A percentile compares a stretch with the other conserved stretches of the same genome.
Evolutionary conservation across 805 yeast genomes (phyloP).

Genomic region (Candida boidinii): DNA sequence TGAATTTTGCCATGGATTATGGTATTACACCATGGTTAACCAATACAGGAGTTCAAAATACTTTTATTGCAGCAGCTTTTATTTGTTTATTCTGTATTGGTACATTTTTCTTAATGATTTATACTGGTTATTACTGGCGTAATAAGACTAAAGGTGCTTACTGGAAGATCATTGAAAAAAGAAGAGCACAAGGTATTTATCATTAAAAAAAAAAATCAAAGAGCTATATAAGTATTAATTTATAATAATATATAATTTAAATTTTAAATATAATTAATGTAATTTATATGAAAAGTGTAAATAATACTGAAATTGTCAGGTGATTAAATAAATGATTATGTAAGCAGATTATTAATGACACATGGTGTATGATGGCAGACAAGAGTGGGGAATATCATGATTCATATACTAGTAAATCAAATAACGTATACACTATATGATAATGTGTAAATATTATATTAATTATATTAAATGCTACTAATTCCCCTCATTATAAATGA

Average conservation of each 20-base stretch:
- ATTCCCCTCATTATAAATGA: no score
- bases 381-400: no score
- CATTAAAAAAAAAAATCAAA: background rate
- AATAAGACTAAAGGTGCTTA: constrained; percentile 23
- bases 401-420: no score
- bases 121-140: constrained; percentile 29
- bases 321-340: no score
- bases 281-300: no score
- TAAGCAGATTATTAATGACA: no score
- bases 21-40: constrained; percentile 53
- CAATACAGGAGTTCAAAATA: constrained; percentile 43
- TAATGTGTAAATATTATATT: no score
- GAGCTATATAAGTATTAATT: background rate
- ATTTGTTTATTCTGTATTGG: constrained; percentile 39
- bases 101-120: constrained; percentile 32
- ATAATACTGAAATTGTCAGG: no score
- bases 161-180: constrained; percentile 25
- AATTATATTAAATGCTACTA: no score
- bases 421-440: no score
- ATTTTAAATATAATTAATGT: no score
- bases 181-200: constrained; percentile 14
- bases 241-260: background rate
- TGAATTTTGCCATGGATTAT: constrained; percentile 53
- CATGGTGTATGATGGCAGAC: no score
- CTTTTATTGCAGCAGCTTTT: constrained; percentile 49